These are phyloP conservation scores for Cercospora citrullina DNA, from an alignment of 2,329 filamentous ascomycete species.

Conservation along the genomic window DNA sequence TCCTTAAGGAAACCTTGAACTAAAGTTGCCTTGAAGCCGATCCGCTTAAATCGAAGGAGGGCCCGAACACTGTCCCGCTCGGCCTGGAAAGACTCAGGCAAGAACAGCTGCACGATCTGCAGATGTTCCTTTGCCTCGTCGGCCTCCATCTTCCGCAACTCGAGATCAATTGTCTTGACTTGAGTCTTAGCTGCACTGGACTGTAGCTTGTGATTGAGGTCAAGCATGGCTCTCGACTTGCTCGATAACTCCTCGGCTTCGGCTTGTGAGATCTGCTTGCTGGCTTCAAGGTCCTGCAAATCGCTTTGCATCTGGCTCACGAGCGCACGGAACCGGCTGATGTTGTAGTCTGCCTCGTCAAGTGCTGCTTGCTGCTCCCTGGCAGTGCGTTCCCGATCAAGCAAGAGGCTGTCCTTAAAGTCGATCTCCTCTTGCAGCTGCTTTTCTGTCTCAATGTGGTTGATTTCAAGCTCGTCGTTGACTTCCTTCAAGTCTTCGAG, in stretches of 20 bases:
- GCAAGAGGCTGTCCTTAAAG: constrained; percentile 78
- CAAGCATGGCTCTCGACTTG: constrained; percentile 91
- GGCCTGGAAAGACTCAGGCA: constrained; percentile 77
- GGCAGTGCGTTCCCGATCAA: constrained; percentile 74
- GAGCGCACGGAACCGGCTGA: constrained; percentile 84
- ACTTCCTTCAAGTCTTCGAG: constrained; percentile 87
- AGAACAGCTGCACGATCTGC: constrained; percentile 81
- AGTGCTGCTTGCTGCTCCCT: constrained; percentile 75
- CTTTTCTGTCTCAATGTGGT: constrained; percentile 89
- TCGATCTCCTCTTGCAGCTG: constrained; percentile 94
- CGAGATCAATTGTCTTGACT: constrained; percentile 89
- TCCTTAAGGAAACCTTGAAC: constrained; percentile 78
- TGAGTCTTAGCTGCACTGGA: constrained; percentile 87
- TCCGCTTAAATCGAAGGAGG: constrained; percentile 80
- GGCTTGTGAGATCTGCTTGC: constrained; percentile 86
- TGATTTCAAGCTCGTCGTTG: constrained; percentile 90
- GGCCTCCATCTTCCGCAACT: constrained; percentile 81
- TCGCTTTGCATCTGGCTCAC: constrained; percentile 83
- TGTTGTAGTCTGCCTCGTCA: constrained; percentile 86
- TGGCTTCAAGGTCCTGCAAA: constrained; percentile 87
- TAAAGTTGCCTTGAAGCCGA: constrained; percentile 83
- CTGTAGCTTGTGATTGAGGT: constrained; percentile 92
- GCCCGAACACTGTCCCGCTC: constrained; percentile 87
- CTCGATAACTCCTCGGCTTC: constrained; percentile 88
- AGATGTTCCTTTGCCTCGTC: constrained; percentile 87